These are phyloP conservation scores for Scenedesmus sp. DNA, from an alignment of 163 green algal genomes.

Conservation along the genomic window DNA sequence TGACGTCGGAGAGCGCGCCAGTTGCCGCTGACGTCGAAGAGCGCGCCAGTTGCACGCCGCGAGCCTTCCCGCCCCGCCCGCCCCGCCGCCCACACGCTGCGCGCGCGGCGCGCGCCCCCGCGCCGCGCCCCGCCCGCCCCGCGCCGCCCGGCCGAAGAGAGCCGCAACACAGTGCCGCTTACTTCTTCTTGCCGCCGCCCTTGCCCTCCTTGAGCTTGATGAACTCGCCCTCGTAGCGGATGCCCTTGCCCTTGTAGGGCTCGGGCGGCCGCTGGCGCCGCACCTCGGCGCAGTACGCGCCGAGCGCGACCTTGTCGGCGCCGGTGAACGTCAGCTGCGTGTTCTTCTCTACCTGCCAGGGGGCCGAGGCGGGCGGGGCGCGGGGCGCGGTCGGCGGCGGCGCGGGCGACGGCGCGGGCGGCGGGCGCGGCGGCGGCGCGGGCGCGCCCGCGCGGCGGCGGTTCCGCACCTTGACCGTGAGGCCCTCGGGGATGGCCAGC, in stretches of 20 bases:
- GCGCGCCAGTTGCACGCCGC: no score
- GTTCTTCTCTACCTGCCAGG: slow-evolving; percentile 87
- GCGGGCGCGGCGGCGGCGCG: no score
- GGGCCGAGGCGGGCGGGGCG: background rate
- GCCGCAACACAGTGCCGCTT: slow-evolving; percentile 1
- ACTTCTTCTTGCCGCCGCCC: slow-evolving; percentile 70
- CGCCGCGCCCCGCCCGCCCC: no score
- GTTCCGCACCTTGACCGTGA: slow-evolving; percentile 69
- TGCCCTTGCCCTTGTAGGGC: slow-evolving; percentile 99
- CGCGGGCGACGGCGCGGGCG: no score
- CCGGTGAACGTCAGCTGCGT: slow-evolving; percentile 80
- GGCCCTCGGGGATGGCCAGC: slow-evolving; percentile 83
- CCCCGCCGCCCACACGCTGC: no score
- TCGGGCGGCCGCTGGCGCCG: slow-evolving; percentile 88
- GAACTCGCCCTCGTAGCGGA: slow-evolving; percentile 92
- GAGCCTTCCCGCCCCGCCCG: no score
- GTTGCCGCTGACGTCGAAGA: no score
- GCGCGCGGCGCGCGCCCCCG: no score
- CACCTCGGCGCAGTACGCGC: slow-evolving; percentile 84
- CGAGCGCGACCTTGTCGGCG: slow-evolving; percentile 86
- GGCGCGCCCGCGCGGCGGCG: no score
- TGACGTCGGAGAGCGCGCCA: no score
- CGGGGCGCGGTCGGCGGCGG: no score
- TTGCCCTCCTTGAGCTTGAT: slow-evolving; percentile 98
- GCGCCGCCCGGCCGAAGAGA: no score